Conservation (phyloP, 768 basidiomycete genomes). For the Agrocybe pediades region DNA sequence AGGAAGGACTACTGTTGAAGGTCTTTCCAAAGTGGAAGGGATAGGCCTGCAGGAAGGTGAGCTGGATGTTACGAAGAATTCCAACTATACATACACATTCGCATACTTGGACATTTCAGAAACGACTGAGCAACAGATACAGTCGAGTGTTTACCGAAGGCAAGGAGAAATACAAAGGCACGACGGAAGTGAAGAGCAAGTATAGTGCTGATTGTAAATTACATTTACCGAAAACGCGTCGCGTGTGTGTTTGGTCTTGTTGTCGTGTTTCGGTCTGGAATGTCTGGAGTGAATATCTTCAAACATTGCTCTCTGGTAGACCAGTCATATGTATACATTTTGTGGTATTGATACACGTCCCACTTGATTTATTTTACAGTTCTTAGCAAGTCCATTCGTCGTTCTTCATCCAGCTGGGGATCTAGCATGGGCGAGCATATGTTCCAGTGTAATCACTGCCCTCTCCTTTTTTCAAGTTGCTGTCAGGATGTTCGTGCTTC, state of each 20-base stretch:
- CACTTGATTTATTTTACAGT: too few relatives aligned
- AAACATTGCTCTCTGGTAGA: too few relatives aligned
- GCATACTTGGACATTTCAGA: conserved; percentile 17
- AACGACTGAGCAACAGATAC: not conserved
- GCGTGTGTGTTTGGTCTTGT: conserved; percentile 30
- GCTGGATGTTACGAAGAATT: not conserved
- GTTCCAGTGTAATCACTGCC: conserved; percentile 57
- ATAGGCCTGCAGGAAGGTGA: conserved; percentile 19
- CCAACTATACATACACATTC: conserved; percentile 12
- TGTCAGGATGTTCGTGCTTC: conserved; percentile 41
- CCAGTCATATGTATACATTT: too few relatives aligned
- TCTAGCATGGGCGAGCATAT: conserved; percentile 68
- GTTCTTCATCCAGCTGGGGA: too few relatives aligned
- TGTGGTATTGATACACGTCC: too few relatives aligned
- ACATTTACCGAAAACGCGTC: conserved; percentile 17
- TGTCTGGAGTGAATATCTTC: too few relatives aligned
- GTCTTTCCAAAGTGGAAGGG: conserved; percentile 28
- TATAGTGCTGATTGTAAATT: not conserved
- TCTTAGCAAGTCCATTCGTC: not conserved
- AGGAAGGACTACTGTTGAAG: conserved; percentile 40
- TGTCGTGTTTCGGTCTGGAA: conserved; percentile 28
- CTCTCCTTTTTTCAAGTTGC: conserved; percentile 48
- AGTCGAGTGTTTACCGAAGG: not conserved
- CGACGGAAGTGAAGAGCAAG: not conserved
- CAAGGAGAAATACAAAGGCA: not conserved